Evolutionary conservation across 768 basidiomycete species (phyloP).

Genomic region (Xerocomellus chrysenteron): DNA sequence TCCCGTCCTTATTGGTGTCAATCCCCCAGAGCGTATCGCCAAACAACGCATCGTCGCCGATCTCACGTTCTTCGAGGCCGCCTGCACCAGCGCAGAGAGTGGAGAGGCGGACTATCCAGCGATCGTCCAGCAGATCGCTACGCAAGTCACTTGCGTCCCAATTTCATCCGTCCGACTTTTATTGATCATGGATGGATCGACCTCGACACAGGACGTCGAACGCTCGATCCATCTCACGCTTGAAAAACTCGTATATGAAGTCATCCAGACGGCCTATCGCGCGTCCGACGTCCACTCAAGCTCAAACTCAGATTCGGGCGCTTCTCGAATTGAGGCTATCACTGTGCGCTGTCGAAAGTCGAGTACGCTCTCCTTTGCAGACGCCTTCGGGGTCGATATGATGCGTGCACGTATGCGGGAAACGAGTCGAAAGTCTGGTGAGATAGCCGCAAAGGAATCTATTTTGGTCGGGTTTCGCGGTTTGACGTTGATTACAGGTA

Average conservation of each 20-base stretch:
- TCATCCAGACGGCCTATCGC: constrained; percentile 50
- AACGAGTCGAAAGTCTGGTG: neutral
- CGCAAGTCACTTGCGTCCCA: constrained; percentile 6
- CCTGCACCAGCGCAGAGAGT: constrained; percentile 8
- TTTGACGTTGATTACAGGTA: too few species aligned
- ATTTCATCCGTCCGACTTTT: neutral
- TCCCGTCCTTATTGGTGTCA: constrained; percentile 66
- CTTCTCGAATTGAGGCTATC: constrained; percentile 38
- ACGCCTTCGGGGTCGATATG: constrained; percentile 62
- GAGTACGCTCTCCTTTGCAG: constrained; percentile 65
- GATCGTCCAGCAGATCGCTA: constrained; percentile 35
- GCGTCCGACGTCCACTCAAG: constrained; percentile 49
- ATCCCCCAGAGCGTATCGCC: constrained; percentile 62
- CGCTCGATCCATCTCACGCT: constrained; percentile 17
- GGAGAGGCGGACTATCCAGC: constrained; percentile 35
- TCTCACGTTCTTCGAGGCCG: constrained; percentile 42
- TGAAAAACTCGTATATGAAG: constrained; percentile 39
- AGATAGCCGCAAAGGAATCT: too few species aligned
- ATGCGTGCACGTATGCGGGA: constrained; percentile 35
- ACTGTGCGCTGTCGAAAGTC: constrained; percentile 66
- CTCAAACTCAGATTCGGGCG: neutral
- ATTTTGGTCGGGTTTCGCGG: too few species aligned
- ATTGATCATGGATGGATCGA: neutral
- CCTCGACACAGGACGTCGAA: constrained; percentile 9
- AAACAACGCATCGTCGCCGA: constrained; percentile 64